A percentile compares a stretch with the other conserved stretches of the same genome.
Evolutionary conservation across 805 yeast species (phyloP).

Genomic region (Candida lessepsii): DNA sequence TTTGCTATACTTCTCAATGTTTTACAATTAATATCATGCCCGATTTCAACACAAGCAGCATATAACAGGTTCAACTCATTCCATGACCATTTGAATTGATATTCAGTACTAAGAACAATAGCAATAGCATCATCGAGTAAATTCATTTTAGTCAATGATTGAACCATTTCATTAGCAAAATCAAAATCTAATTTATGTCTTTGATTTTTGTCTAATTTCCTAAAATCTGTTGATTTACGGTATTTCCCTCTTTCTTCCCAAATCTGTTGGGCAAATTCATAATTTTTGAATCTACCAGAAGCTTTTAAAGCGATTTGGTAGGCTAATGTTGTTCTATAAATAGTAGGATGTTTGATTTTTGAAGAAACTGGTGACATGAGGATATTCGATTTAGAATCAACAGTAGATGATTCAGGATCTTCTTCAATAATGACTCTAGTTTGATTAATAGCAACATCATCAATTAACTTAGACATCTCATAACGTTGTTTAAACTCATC

Average conservation of each 20-base stretch:
- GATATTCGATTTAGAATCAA: not conserved
- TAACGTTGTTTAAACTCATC: conserved; percentile 36
- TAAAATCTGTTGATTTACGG: conserved; percentile 56
- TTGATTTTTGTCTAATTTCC: conserved; percentile 26
- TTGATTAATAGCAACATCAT: conserved; percentile 7
- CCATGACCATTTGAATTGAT: conserved; percentile 69
- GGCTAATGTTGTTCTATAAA: conserved; percentile 32
- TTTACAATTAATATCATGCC: conserved; percentile 27
- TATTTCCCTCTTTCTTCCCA: conserved; percentile 81
- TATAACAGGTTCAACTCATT: conserved; percentile 30
- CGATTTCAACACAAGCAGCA: conserved; percentile 31
- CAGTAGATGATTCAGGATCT: conserved; percentile 11
- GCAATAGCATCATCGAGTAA: conserved; percentile 67
- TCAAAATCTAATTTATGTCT: conserved; percentile 54
- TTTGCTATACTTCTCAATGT: conserved; percentile 34
- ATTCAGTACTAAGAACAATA: conserved; percentile 63
- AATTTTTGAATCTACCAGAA: conserved; percentile 54
- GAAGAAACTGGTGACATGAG: no score
- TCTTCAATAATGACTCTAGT: conserved; percentile 17
- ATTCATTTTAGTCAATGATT: conserved; percentile 53
- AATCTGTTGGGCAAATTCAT: conserved; percentile 57
- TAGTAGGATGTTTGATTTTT: conserved; percentile 1
- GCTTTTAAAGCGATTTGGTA: conserved; percentile 68
- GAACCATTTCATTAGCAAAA: conserved; percentile 73
- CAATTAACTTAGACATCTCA: conserved; percentile 15